Percentiles rank a stretch among this genome's conserved stretches.
Evolutionary conservation across 2,329 filamentous ascomycete genomes (phyloP).

Genomic region (Fusarium fracticaudum): DNA sequence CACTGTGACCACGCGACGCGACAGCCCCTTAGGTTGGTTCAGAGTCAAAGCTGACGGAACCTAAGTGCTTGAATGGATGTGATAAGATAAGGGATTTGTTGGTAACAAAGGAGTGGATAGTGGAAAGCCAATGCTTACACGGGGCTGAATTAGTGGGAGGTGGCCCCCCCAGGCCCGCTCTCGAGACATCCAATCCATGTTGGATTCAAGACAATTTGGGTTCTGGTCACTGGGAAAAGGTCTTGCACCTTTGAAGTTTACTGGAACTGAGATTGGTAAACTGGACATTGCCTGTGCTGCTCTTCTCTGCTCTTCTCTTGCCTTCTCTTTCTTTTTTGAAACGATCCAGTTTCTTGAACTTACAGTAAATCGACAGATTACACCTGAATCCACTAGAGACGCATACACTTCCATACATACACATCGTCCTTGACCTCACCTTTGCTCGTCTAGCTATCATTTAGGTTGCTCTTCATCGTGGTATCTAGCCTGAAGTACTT

Average conservation of each 20-base stretch:
- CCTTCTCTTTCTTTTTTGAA: neutral
- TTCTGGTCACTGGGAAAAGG: slow-evolving; percentile 1
- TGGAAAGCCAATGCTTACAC: neutral
- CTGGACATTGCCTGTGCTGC: neutral
- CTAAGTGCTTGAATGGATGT: neutral
- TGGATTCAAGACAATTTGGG: neutral
- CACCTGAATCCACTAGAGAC: neutral
- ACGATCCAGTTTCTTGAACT: slow-evolving; percentile 3
- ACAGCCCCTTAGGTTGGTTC: slow-evolving; percentile 6
- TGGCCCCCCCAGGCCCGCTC: slow-evolving; percentile 6
- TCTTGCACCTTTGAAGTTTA: neutral
- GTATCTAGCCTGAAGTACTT: slow-evolving; percentile 75
- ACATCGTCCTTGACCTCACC: neutral
- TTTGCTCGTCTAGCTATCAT: neutral
- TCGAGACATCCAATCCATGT: neutral
- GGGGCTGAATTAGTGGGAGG: neutral
- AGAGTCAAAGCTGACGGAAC: neutral
- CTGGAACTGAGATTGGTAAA: slow-evolving; percentile 19
- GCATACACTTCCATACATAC: neutral
- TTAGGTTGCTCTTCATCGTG: slow-evolving; percentile 18
- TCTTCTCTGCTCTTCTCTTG: neutral
- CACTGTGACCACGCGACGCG: slow-evolving; percentile 28
- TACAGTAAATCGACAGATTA: neutral
- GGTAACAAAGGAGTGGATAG: neutral
- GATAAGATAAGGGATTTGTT: slow-evolving; percentile 34